Conservation (phyloP, 208 protist species). For the Porcisia deanei region DNA sequence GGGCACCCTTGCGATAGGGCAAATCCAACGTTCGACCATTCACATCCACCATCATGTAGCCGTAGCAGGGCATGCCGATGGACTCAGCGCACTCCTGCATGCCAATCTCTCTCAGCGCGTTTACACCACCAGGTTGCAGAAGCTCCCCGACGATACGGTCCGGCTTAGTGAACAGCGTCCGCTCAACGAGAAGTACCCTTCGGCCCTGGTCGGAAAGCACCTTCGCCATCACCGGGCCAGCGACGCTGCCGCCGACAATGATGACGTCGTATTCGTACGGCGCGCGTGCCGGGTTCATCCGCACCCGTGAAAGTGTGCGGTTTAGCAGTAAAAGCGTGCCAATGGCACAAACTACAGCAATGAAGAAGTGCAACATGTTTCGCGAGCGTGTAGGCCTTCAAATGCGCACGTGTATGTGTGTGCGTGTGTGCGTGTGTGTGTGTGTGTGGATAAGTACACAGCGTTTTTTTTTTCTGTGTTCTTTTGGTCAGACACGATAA, state of each 20-base stretch:
- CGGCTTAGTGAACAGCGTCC: constrained; percentile 87
- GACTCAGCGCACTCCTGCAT: constrained; percentile 87
- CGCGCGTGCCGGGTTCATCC: constrained; percentile 41
- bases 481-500: not conserved
- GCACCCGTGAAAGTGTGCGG: constrained; percentile 43
- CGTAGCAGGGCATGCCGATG: constrained; percentile 84
- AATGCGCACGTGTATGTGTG: not conserved
- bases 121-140: constrained; percentile 94
- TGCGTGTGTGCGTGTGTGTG: not conserved
- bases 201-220: constrained; percentile 83
- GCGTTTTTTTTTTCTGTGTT: not conserved
- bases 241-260: constrained; percentile 92
- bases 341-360: constrained; percentile 40
- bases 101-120: constrained; percentile 80
- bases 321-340: constrained; percentile 60
- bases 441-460: too few relatives aligned
- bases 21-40: constrained; percentile 62
- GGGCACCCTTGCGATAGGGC: constrained; percentile 60
- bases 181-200: constrained; percentile 90
- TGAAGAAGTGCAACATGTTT: constrained; percentile 43
- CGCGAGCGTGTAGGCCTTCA: not conserved
- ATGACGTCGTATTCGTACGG: constrained; percentile 92
- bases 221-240: constrained; percentile 88
- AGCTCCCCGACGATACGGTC: constrained; percentile 96
- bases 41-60: constrained; percentile 89